A percentile compares a stretch with the other conserved stretches of the same genome.
Conservation (phyloP, 2,329 filamentous ascomycete species). For the Alternaria viburni region DNA sequence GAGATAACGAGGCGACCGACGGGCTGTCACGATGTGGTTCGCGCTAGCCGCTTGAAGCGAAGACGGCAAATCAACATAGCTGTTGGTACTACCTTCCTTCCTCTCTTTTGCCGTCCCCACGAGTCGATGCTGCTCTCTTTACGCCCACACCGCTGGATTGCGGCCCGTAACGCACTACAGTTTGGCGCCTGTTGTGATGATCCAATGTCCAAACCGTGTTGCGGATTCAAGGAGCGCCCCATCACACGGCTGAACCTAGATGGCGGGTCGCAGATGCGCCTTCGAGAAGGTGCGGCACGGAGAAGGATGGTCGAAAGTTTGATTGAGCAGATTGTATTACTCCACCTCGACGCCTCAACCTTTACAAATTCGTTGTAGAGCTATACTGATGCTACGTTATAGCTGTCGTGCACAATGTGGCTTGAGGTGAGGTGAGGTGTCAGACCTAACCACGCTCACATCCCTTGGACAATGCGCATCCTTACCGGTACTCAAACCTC, state of each 20-base stretch:
- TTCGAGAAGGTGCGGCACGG: slow-evolving; percentile 5
- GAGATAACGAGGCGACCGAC: slow-evolving; percentile 9
- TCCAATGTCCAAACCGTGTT: not conserved
- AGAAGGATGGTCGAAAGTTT: not conserved
- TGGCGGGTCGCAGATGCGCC: slow-evolving; percentile 3
- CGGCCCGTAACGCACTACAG: not conserved
- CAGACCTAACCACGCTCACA: not conserved
- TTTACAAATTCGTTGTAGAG: not conserved
- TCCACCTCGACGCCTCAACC: not conserved
- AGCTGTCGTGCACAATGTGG: not conserved
- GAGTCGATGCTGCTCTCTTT: not conserved
- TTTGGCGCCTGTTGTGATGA: not conserved
- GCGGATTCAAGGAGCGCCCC: slow-evolving; percentile 4
- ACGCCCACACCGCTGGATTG: slow-evolving; percentile 1
- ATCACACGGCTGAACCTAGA: slow-evolving; percentile 8
- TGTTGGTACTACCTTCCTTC: slow-evolving; percentile 3
- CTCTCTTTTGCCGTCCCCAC: not conserved
- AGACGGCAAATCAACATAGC: not conserved
- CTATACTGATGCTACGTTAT: not conserved
- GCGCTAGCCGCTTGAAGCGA: slow-evolving; percentile 5
- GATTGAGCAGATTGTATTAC: not conserved
- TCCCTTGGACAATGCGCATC: not conserved
- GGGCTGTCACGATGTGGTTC: slow-evolving; percentile 6
- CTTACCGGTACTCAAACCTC: not conserved
- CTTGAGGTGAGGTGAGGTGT: slow-evolving; percentile 1